These are phyloP conservation scores for Prunus persica DNA, from an alignment of 306 rosid species.

Conservation along the genomic window Prunus_persica_NCBIv2 NC_034009.1:47120001-47120500, in stretches of 20 bases:
- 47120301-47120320: slow-evolving; percentile 40
- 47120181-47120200: slow-evolving; percentile 41
- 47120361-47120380: neutral
- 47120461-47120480: neutral
- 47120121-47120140: neutral
- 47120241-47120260: slow-evolving; percentile 44
- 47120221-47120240: slow-evolving; percentile 43
- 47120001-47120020: no score
- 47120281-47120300: slow-evolving; percentile 22
- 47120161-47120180: slow-evolving; percentile 49
- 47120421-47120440: neutral
- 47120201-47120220: slow-evolving; percentile 43
- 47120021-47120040: neutral
- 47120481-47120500: neutral
- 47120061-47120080: neutral
- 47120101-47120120: neutral
- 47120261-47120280: slow-evolving; percentile 30
- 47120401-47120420: neutral
- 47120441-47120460: neutral
- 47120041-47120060: neutral
- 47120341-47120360: neutral
- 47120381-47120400: neutral
- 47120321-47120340: slow-evolving; percentile 34
- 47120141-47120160: slow-evolving; percentile 27
- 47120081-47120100: neutral